Evolutionary conservation across 257 asterid genomes (phyloP).

Genomic region (Rauvolfia tetraphylla): DNA sequence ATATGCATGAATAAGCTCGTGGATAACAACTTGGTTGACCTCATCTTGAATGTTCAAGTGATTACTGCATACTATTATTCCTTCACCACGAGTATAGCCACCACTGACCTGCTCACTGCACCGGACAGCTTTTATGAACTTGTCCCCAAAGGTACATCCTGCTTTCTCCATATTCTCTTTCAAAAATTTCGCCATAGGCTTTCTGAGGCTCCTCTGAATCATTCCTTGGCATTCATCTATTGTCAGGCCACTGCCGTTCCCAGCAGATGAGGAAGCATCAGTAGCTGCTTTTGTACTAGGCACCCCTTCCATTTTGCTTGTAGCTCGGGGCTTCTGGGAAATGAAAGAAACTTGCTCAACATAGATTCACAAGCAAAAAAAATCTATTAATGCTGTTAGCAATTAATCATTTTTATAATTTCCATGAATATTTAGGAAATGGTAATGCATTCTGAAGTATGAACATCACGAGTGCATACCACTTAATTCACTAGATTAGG

Average conservation of each 20-base stretch:
- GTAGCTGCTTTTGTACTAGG: not conserved
- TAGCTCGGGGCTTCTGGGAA: not conserved
- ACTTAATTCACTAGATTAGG: not conserved
- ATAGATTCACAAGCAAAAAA: not conserved
- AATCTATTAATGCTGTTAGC: not conserved
- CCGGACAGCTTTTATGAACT: slow-evolving; percentile 53
- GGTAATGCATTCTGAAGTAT: not conserved
- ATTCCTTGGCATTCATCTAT: slow-evolving; percentile 53
- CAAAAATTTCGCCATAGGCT: slow-evolving; percentile 79
- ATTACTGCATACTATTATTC: slow-evolving; percentile 77
- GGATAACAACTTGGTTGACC: slow-evolving; percentile 84
- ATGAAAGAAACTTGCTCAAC: not conserved
- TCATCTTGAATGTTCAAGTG: slow-evolving; percentile 74
- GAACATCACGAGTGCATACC: not conserved
- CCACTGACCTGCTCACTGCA: slow-evolving; percentile 46
- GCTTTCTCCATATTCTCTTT: slow-evolving; percentile 69
- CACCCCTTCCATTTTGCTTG: slow-evolving; percentile 16
- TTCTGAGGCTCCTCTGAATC: slow-evolving; percentile 65
- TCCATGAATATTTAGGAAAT: not conserved
- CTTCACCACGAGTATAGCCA: slow-evolving; percentile 59
- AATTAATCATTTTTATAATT: not conserved
- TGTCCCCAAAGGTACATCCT: slow-evolving; percentile 57
- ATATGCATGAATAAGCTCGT: slow-evolving; percentile 94
- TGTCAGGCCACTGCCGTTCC: slow-evolving; percentile 35
- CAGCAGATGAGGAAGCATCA: not conserved